These are phyloP conservation scores for Echium plantagineum DNA, from an alignment of 257 asterid species.

Conservation along the genomic window DNA sequence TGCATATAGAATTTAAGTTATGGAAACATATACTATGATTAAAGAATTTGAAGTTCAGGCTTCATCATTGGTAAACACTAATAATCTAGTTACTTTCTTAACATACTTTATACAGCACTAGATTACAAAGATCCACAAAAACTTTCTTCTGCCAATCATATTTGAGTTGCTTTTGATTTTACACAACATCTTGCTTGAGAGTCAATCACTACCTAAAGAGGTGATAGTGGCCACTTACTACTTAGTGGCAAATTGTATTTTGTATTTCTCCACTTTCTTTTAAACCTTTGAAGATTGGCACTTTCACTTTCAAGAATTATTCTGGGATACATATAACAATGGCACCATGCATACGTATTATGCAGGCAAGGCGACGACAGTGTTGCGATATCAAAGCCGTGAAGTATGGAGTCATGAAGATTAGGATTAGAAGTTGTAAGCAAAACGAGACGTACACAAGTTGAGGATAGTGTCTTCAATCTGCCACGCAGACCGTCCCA, in stretches of 20 bases:
- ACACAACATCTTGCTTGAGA: no score
- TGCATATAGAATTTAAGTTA: no score
- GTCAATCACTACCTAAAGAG: no score
- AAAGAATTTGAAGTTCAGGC: no score
- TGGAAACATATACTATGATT: no score
- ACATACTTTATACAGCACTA: neutral
- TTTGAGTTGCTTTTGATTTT: no score
- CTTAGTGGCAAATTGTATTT: no score
- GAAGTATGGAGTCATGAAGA: conserved; percentile 29
- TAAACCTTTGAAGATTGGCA: neutral
- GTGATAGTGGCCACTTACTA: no score
- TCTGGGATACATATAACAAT: neutral
- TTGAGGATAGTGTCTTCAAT: conserved; percentile 12
- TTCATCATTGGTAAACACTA: no score
- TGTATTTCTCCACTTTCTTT: no score
- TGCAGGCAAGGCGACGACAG: conserved; percentile 59
- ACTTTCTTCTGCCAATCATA: no score
- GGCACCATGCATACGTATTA: neutral
- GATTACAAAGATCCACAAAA: neutral
- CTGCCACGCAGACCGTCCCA: neutral
- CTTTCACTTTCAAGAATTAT: neutral
- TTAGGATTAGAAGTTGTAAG: conserved; percentile 48
- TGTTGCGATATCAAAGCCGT: conserved; percentile 46
- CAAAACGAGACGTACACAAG: conserved; percentile 36
- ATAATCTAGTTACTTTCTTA: no score